Conservation (phyloP, 768 basidiomycete genomes). For the Lentinula raphanica region DNA sequence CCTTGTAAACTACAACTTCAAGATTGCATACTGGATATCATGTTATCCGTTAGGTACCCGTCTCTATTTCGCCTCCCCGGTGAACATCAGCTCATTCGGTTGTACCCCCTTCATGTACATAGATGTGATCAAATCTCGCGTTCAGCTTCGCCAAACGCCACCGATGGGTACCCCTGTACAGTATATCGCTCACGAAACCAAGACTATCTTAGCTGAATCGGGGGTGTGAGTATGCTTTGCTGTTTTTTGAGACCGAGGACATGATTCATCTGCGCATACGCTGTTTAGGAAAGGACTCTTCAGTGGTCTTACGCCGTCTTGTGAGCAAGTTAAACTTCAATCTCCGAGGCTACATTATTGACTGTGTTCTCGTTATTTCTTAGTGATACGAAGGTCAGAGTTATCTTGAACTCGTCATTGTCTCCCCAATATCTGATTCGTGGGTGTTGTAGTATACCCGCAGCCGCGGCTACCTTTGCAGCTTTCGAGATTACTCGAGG, state of each 20-base stretch:
- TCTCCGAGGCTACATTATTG: neutral
- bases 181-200: constrained; percentile 74
- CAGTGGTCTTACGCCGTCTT: constrained; percentile 69
- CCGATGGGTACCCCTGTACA: constrained; percentile 67
- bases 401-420: no score
- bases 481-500: constrained; percentile 4
- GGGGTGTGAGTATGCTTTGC: constrained; percentile 50
- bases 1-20: no score
- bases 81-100: neutral
- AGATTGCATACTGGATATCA: constrained; percentile 90
- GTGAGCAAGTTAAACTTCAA: constrained; percentile 55
- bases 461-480: constrained; percentile 85
- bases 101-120: neutral
- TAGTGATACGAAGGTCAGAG: constrained; percentile 70
- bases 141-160: constrained; percentile 74
- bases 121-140: constrained; percentile 90
- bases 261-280: neutral
- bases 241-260: neutral
- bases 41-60: constrained; percentile 78
- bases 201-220: constrained; percentile 59
- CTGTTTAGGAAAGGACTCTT: constrained; percentile 57
- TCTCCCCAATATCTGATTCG: neutral
- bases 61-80: neutral
- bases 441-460: constrained; percentile 62
- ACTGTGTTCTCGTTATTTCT: neutral